phyloP scores from a whole-genome alignment of 208 protist genomes.

The Leishmania turanica region DNA sequence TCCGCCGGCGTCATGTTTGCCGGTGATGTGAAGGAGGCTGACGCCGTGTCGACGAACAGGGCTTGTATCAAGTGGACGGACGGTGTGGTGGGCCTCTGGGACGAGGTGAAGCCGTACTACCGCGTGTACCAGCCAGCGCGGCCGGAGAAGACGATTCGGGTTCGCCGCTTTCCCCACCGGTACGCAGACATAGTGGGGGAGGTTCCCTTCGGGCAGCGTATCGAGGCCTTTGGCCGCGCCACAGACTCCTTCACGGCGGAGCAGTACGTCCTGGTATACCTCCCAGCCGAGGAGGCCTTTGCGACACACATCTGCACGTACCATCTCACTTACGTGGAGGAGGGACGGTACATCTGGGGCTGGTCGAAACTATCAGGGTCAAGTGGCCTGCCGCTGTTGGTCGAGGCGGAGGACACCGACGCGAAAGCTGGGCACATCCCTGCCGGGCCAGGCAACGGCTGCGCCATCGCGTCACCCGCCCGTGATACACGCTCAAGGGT shows the following conservation, averaged over 20 bases:
- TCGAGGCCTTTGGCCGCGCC: conserved; percentile 60
- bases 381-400: conserved; percentile 53
- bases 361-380: conserved; percentile 71
- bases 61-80: conserved; percentile 61
- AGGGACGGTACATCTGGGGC: conserved; percentile 66
- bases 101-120: conserved; percentile 54
- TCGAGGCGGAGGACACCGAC: conserved; percentile 21
- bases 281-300: conserved; percentile 35
- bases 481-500: neutral
- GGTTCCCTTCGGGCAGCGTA: conserved; percentile 49
- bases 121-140: conserved; percentile 55
- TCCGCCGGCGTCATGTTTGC: neutral
- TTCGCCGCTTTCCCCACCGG: conserved; percentile 69
- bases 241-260: conserved; percentile 64
- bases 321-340: conserved; percentile 35
- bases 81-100: conserved; percentile 43
- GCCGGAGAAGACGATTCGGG: conserved; percentile 47
- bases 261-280: conserved; percentile 65
- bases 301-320: conserved; percentile 35
- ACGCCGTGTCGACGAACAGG: conserved; percentile 53
- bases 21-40: conserved; percentile 69
- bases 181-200: conserved; percentile 74
- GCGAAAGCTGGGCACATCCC: neutral
- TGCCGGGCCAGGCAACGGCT: neutral
- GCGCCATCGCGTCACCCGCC: neutral